Evolutionary conservation across 805 yeast species (phyloP), one percentile per base, ranked within the genome.

Genomic region (Nadsonia fulvescens): DNA sequence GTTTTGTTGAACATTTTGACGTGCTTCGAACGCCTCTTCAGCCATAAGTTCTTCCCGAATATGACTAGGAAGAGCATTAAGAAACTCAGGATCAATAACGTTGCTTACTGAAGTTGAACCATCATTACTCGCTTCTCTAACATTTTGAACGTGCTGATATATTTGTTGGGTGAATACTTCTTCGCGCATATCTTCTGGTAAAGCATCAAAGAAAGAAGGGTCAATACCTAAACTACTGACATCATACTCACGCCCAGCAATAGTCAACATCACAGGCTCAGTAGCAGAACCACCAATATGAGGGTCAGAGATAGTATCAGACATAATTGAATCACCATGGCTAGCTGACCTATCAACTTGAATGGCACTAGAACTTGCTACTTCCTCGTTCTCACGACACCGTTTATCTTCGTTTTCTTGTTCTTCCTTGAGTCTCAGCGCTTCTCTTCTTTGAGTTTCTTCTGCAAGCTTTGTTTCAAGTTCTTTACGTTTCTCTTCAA

Each of bases 121-220:
- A n/a, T n/a, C n/a, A n/a, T n/a, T n/a, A n/a, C n/a, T n/a, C n/a
- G n/a, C n/a, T 18, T 27, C 29, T 7, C 29, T 17, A 9, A 27
- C 16, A 17, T 27, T 24, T 22, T 27, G 29, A 16, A 27, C 5
- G n/a, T n/a, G n/a, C n/a, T n/a, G n/a, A n/a, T n/a, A n/a, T n/a
- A 81, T 55, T 41, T 82, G 93, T 35, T 81, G 86, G 0, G 83
- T 67, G 42, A 78, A 70, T 0, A 82, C 95, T 42, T 83, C 94
- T 35, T 81, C 92, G 25, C 94, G 58, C 77, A 83, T 76, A 28
- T 78, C 89, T 22, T 79, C 93, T 0, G 95, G 95, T 18, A 83
- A 58, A 0, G 93, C 94, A 39, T 73, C 75, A 33, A 83, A 56
- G 44, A 81, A 83, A 37, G 77, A 86, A 0, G 93, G 92, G 49